Evolutionary conservation across 768 basidiomycete species (phyloP), one percentile per base, ranked within the genome.

Genomic region (Paxillus ammoniavirescens): DNA sequence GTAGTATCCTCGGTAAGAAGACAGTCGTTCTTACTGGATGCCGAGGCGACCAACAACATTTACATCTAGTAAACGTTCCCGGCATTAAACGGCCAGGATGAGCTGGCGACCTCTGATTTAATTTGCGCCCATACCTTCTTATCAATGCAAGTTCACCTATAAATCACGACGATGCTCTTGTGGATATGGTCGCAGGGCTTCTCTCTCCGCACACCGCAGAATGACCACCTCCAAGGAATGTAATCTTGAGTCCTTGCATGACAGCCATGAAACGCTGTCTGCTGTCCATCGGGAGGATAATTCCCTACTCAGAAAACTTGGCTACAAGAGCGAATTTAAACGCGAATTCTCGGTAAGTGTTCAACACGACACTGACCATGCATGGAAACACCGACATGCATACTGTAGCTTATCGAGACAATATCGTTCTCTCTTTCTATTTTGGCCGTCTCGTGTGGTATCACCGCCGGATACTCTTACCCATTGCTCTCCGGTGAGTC

Each of bases 271-370:
- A 14, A 55, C 36, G 9, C 13, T 54, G n/a, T 42, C 55, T 31
- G 17, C 38, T 2, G 36, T 60, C 26, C 64, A 65, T 37, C 51
- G n/a, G 17, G 50, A 61, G 5, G 63, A 65, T 8, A 50, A 65
- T 26, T 37, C 52, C 4, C 44, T 65, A 2, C 50, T 65, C 12
- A 30, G 50, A 23, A 65, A 65, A 41, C 63, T 65, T 15, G 63
- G 63, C 9, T 65, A 65, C 52, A 65, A 62, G 56, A 65, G 64
- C 54, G 61, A 65, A 37, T 65, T 65, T 18, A 62, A 56, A 36
- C 47, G 63, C 14, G 63, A 65, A 44, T 65, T 65, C 15, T 65
- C 64, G 50, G 63, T 63, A 47, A 6, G 60, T 51, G 21, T 18
- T 1, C 30, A 23, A 47, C 6, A 3, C n/a, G 8, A 23, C 5